phyloP scores from a whole-genome alignment of 2,329 filamentous ascomycete genomes.

The Hypoxylon sp. region DNA sequence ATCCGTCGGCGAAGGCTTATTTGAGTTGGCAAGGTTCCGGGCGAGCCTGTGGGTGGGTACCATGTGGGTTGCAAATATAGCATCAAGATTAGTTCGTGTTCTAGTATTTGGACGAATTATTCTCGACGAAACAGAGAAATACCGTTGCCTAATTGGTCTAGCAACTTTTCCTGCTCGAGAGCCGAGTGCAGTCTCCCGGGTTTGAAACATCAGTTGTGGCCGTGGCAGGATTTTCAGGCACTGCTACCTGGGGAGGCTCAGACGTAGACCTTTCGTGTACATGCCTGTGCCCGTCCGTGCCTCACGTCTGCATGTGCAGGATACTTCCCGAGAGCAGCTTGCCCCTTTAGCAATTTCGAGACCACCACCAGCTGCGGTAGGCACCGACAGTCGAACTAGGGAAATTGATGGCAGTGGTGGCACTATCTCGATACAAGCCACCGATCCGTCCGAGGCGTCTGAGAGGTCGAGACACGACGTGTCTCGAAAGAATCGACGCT shows the following conservation, averaged over 20 bases:
- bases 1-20: conserved; percentile 33
- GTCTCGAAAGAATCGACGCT: not conserved
- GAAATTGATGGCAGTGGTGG: not conserved
- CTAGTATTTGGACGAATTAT: conserved; percentile 29
- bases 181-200: conserved; percentile 9
- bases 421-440: conserved; percentile 5
- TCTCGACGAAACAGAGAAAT: conserved; percentile 1
- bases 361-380: conserved; percentile 19
- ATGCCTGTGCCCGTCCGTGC: conserved; percentile 25
- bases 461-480: conserved; percentile 3
- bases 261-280: conserved; percentile 7
- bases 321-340: conserved; percentile 6
- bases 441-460: conserved; percentile 7
- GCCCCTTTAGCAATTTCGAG: conserved; percentile 15
- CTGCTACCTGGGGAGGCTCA: conserved; percentile 23
- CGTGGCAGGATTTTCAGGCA: conserved; percentile 3
- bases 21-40: conserved; percentile 4
- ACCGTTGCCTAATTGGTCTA: conserved; percentile 24
- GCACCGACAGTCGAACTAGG: conserved; percentile 21
- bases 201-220: conserved; percentile 18
- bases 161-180: conserved; percentile 8
- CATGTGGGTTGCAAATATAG: conserved; percentile 33
- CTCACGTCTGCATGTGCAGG: conserved; percentile 17
- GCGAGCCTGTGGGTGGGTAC: conserved; percentile 19
- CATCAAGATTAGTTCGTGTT: conserved; percentile 6